A percentile compares a stretch with the other conserved stretches of the same genome.
Evolutionary conservation across 2,329 filamentous ascomycete species (phyloP).

Genomic region (Phialophora macrospora): DNA sequence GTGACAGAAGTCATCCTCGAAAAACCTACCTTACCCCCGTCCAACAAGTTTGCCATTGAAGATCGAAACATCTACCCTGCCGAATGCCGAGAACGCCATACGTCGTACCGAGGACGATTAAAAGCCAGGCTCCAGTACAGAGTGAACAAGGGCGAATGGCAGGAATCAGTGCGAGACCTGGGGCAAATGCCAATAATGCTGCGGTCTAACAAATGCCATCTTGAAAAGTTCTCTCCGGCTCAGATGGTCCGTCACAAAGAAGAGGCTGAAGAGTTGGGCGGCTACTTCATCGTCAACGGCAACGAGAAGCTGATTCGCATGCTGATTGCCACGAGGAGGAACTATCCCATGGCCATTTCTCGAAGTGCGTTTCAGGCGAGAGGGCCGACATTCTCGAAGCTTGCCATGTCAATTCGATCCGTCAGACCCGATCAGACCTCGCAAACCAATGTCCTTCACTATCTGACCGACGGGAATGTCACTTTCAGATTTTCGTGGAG

Average conservation of each 20-base stretch:
- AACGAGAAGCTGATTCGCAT: constrained; percentile 96
- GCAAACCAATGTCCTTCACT: constrained; percentile 96
- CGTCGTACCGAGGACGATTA: constrained; percentile 86
- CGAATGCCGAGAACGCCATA: constrained; percentile 92
- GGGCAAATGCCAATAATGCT: constrained; percentile 93
- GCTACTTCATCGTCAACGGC: constrained; percentile 97
- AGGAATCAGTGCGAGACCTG: constrained; percentile 81
- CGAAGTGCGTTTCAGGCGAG: constrained; percentile 88
- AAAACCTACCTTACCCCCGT: constrained; percentile 76
- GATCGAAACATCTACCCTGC: constrained; percentile 87
- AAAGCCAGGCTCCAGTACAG: constrained; percentile 81
- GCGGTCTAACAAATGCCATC: constrained; percentile 87
- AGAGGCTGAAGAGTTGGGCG: constrained; percentile 93
- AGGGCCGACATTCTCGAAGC: constrained; percentile 84
- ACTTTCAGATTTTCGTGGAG: constrained; percentile 98
- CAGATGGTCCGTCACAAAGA: constrained; percentile 85
- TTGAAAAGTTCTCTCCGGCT: constrained; percentile 82
- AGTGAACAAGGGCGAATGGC: constrained; percentile 84
- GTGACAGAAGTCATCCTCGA: constrained; percentile 82
- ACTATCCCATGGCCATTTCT: constrained; percentile 93
- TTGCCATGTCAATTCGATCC: constrained; percentile 87
- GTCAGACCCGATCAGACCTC: constrained; percentile 97
- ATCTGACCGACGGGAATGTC: constrained; percentile 92
- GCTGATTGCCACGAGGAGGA: constrained; percentile 85
- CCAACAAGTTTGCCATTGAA: constrained; percentile 78